Conservation (phyloP, 192 early-diverging fungal species). For the Podochytrium sp. region DNA sequence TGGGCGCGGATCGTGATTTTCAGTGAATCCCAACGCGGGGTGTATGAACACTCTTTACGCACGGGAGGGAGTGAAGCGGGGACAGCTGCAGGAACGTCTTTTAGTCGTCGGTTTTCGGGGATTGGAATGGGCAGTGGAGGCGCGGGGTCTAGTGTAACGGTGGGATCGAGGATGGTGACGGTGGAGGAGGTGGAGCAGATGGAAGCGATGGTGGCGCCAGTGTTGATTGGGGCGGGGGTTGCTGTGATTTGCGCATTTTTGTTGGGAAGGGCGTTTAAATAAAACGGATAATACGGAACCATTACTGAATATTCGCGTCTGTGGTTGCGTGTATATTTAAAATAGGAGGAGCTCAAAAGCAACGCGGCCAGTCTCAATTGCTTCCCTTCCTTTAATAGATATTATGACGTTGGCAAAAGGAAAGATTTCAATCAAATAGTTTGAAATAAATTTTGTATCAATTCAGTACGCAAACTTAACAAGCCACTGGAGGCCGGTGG, state of each 20-base stretch:
- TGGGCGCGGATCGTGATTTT: constrained; percentile 78
- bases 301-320: too few species aligned
- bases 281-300: too few species aligned
- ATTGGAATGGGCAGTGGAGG: background rate
- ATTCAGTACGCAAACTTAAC: too few species aligned
- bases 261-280: constrained; percentile 45
- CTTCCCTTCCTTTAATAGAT: too few species aligned
- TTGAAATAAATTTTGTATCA: too few species aligned
- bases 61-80: background rate
- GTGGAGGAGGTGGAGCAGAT: constrained; percentile 20
- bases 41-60: background rate
- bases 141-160: background rate
- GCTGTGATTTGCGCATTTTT: constrained; percentile 50
- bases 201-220: constrained; percentile 30
- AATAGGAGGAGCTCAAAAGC: too few species aligned
- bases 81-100: background rate
- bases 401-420: too few species aligned
- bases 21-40: constrained; percentile 26
- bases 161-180: background rate
- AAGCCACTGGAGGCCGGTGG: too few species aligned
- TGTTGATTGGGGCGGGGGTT: constrained; percentile 40
- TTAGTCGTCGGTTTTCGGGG: background rate
- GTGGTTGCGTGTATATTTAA: too few species aligned
- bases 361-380: too few species aligned
- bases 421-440: too few species aligned